Base-by-base conservation (phyloP, 1,284 basidiomycete species). In the Lentinula novae-zelandiae region DNA sequence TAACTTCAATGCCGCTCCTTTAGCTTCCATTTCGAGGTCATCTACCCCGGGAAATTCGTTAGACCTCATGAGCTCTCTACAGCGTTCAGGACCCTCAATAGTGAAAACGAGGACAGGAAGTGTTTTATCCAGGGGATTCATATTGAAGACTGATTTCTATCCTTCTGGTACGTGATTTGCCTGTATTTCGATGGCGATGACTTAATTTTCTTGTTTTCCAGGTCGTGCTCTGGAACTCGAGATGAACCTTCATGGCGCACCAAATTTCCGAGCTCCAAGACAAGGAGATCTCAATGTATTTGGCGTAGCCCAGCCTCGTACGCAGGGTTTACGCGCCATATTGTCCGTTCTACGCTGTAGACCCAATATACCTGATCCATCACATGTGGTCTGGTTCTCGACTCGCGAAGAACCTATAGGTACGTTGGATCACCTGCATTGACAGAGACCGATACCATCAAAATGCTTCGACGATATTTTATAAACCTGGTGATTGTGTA, bases 221-320 rank as follows among this genome's bases (percentile, higher is more conserved):
- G 94, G 93, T 46, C 85, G 94, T 61, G 93, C 94, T 8, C 79
- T 95, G 52, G 92, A 96, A 71, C 82, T 97, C n/a, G 93, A 95
- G 68, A 82, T 98, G 44, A 94, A 92, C 64, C 83, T 99, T 3
- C 89, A 92, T 71, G 97, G 97, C 40, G 96, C 96, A 20, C 96
- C 96, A 2, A 98, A 98, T 76, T 98, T 99, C 71, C 83, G 97
- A 63, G 87, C 92, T 53, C 89, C 90, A 22, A 79, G 86, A 60
- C 82, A 86, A 53, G 87, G 86, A 48, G 84, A 85, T 64, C 80
- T 96, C 53, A 95, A 95, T 65, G 93, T 98, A 1, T 97, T 91
- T 71, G 96, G 95, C 17, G 91, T 90, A 6, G 97, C 97, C 1
- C 97, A 99, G 72, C 97, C 97, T 12, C 94, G 96, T 3, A 87